Base-by-base conservation (phyloP, 148 eudicot species). In the Polygonum aviculare region DNA sequence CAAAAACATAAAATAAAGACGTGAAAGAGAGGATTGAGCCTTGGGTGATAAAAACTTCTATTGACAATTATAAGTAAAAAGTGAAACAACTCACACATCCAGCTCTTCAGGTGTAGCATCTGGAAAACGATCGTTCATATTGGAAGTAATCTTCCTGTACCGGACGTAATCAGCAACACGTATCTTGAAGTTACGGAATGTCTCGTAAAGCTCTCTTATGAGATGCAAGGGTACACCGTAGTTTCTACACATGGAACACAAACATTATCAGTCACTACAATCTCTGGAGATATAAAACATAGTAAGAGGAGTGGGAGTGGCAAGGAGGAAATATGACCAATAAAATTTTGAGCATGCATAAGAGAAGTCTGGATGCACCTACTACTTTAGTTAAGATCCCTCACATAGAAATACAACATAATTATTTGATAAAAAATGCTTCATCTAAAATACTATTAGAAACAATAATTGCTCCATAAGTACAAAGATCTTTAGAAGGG, bases 121-220 rank as follows among this genome's bases (percentile, higher is more conserved):
- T 55, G 98, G 99, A 78, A 95, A 95, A 62, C 99, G 97, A 79
- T 91, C 99, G 85, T 95, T 93, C 99, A 95, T 95, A 81, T 95
- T 95, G 74, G 99, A 95, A 73, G 99, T 93, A 79, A 95, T 95
- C 89, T 89, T 93, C 72, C 98, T 86, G 76, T 95, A 95, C 39
- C 99, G 97, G 55, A 95, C 89, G 86, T 88, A 95, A 84, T 95
- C 99, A 59, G 98, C 94, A 81, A 95, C 85, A 73, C 99, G 99
- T 74, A 88, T 83, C 86, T 88, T 95, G 80, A 95, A 95, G 88
- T 93, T 95, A 67, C 97, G 93, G 82, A 95, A 93, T 57, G 99
- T 95, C 81, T 95, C 99, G 75, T 95, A 95, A 72, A 95, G 94
- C 90, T 95, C 99, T 81, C 99, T 88, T 54, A 95, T 93, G 86